phyloP scores from a whole-genome alignment of 108 stramenopile genomes.

The Nitzschia palea region DNA sequence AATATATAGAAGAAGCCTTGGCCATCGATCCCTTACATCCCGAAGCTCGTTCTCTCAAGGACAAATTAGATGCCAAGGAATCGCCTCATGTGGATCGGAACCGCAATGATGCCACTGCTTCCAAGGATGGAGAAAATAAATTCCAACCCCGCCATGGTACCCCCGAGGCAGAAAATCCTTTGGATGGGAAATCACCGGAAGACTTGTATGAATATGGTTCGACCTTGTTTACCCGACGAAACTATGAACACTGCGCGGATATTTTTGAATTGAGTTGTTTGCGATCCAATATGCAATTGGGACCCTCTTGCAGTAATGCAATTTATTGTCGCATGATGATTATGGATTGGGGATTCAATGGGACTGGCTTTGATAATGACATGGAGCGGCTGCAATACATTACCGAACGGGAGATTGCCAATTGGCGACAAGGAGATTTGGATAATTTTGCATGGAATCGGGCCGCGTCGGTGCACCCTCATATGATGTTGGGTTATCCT shows the following conservation, averaged over 20 bases:
- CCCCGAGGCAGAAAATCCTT: conserved; percentile 29
- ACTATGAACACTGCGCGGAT: conserved; percentile 66
- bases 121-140: conserved; percentile 26
- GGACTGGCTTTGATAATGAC: conserved; percentile 65
- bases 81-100: background rate
- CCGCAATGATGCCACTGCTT: background rate
- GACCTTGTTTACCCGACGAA: conserved; percentile 53
- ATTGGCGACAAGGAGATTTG: conserved; percentile 39
- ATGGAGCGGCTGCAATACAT: conserved; percentile 57
- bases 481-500: conserved; percentile 82
- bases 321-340: conserved; percentile 74
- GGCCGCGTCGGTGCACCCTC: conserved; percentile 60
- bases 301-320: conserved; percentile 72
- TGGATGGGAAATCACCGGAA: conserved; percentile 54
- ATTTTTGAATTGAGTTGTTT: conserved; percentile 74
- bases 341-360: conserved; percentile 78
- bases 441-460: conserved; percentile 59
- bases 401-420: conserved; percentile 36
- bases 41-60: conserved; percentile 35
- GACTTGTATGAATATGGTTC: conserved; percentile 72
- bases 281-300: conserved; percentile 46
- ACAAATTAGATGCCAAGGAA: conserved; percentile 18
- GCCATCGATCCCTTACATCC: conserved; percentile 46
- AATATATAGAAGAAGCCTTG: conserved; percentile 66
- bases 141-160: conserved; percentile 32